phyloP scores from a whole-genome alignment of 352 stramenopile genomes.

The Pythium brachiatum region DNA sequence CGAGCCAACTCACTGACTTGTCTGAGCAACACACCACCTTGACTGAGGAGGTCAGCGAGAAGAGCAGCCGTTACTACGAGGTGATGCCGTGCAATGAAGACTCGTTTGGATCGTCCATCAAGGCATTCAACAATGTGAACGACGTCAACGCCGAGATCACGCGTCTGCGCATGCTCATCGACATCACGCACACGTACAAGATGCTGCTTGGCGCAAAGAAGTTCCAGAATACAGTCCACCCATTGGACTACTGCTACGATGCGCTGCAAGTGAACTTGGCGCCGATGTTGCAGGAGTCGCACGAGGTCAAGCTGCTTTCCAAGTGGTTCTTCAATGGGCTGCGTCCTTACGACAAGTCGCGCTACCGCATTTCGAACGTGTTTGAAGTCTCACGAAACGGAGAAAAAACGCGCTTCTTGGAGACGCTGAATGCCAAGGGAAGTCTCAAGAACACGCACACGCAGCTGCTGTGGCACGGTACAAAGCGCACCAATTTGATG shows the following conservation, averaged over 20 bases:
- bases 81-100: constrained; percentile 77
- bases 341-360: constrained; percentile 18
- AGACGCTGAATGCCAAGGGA: constrained; percentile 38
- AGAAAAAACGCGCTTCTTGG: constrained; percentile 47
- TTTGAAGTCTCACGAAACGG: constrained; percentile 63
- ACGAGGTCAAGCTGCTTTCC: constrained; percentile 48
- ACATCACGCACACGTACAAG: constrained; percentile 79
- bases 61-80: constrained; percentile 77
- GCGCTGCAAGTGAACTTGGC: constrained; percentile 62
- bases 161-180: constrained; percentile 52
- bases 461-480: constrained; percentile 85
- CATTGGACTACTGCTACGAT: constrained; percentile 80
- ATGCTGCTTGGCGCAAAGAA: constrained; percentile 66
- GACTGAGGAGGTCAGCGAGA: constrained; percentile 67
- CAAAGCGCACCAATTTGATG: constrained; percentile 79
- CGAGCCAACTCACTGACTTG: constrained; percentile 38
- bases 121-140: constrained; percentile 50
- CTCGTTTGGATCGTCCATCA: constrained; percentile 49
- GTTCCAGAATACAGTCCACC: constrained; percentile 35
- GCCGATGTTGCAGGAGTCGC: constrained; percentile 25
- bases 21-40: constrained; percentile 46
- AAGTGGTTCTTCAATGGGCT: constrained; percentile 68
- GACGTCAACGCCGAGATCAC: constrained; percentile 71
- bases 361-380: constrained; percentile 60
- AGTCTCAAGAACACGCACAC: constrained; percentile 39